These are phyloP conservation scores for Symbiodinium natans DNA, from an alignment of 73 alveolate genomes.

Conservation along the genomic window DNA sequence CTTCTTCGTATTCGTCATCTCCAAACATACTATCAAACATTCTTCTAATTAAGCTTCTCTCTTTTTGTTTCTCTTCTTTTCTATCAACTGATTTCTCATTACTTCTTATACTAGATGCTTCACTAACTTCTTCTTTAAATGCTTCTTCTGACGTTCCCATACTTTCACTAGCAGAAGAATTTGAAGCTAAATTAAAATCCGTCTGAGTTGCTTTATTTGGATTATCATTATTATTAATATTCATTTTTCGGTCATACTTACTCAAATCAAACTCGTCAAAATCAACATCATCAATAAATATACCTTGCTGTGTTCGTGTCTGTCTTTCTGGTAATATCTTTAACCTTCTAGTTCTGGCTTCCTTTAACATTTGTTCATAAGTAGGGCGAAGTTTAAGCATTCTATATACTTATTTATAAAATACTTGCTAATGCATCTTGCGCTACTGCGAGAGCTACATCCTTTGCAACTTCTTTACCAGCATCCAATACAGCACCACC, in stretches of 20 bases:
- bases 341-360: slow-evolving; percentile 14
- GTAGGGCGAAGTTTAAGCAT: slow-evolving; percentile 21
- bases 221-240: neutral
- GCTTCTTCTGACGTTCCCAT: neutral
- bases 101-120: slow-evolving; percentile 13
- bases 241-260: neutral
- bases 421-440: neutral
- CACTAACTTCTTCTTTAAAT: neutral
- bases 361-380: neutral
- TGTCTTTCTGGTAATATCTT: slow-evolving; percentile 5
- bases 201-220: neutral
- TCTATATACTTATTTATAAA: neutral
- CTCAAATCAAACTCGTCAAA: neutral
- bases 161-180: neutral
- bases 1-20: neutral
- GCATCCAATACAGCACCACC: too few species aligned
- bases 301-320: neutral
- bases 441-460: too few species aligned
- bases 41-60: neutral
- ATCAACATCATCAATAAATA: neutral
- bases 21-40: neutral
- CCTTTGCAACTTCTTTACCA: too few species aligned
- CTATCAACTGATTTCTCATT: neutral
- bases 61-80: neutral
- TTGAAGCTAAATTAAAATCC: neutral